These are phyloP conservation scores for Astrothelium subdiscretum DNA, from an alignment of 495 filamentous ascomycete species.

Conservation along the genomic window DNA sequence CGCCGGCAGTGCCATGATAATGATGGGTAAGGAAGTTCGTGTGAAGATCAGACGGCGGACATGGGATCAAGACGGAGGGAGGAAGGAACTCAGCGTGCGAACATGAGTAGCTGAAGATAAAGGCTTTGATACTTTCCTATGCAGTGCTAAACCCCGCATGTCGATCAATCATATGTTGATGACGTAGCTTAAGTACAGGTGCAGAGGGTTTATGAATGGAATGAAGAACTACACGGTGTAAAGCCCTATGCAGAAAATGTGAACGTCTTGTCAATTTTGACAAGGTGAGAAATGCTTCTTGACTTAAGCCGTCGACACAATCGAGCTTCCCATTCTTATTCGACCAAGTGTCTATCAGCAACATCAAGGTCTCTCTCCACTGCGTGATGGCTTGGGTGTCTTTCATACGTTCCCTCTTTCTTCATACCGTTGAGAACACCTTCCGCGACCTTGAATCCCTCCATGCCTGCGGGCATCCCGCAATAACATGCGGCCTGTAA, in stretches of 20 bases:
- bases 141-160: neutral
- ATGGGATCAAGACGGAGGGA: too few species aligned
- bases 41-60: too few species aligned
- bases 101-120: too few species aligned
- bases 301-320: too few species aligned
- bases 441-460: slow-evolving; percentile 32
- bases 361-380: neutral
- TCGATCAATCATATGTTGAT: neutral
- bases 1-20: neutral
- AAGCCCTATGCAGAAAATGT: too few species aligned
- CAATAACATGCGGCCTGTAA: slow-evolving; percentile 44
- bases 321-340: too few species aligned
- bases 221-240: neutral
- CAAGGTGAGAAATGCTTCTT: too few species aligned
- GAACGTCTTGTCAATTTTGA: too few species aligned
- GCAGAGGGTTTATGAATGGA: neutral
- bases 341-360: neutral
- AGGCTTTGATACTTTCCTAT: too few species aligned
- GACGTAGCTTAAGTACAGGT: neutral
- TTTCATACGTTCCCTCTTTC: neutral
- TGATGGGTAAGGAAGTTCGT: too few species aligned
- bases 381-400: neutral
- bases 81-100: too few species aligned
- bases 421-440: slow-evolving; percentile 21
- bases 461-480: slow-evolving; percentile 45